Conservation (phyloP, 2,329 filamentous ascomycete genomes). For the Microdochium bolleyi region DNA sequence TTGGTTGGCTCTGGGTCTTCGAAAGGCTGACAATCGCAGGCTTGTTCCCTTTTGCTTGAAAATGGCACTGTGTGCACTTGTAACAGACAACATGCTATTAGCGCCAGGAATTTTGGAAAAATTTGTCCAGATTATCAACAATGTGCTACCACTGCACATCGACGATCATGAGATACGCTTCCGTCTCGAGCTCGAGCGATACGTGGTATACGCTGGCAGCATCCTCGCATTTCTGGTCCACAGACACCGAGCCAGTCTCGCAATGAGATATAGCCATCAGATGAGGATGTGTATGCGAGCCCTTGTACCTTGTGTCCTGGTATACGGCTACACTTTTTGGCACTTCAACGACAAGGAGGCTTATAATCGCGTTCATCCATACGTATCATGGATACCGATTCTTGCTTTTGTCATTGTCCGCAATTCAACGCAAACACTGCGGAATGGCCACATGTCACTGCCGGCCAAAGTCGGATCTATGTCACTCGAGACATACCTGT, state of each 20-base stretch:
- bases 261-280: not conserved
- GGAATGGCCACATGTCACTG: conserved; percentile 31
- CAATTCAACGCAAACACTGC: conserved; percentile 32
- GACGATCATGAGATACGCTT: not conserved
- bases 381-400: conserved; percentile 45
- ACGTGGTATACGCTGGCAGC: not conserved
- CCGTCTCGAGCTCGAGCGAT: not conserved
- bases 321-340: conserved; percentile 21
- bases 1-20: conserved; percentile 40
- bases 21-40: conserved; percentile 31
- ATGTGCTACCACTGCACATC: not conserved
- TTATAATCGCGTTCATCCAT: conserved; percentile 44
- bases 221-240: not conserved
- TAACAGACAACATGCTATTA: conserved; percentile 22
- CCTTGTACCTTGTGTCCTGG: conserved; percentile 16
- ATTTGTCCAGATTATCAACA: not conserved
- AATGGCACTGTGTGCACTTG: conserved; percentile 31
- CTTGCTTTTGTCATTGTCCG: conserved; percentile 43
- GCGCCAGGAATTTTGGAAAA: conserved; percentile 32
- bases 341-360: conserved; percentile 20
- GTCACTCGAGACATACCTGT: conserved; percentile 50
- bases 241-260: not conserved
- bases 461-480: conserved; percentile 48
- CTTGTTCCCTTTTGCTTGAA: conserved; percentile 35
- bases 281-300: not conserved